Base-by-base conservation (phyloP, 768 basidiomycete species). In the Myochromella boudieri region DNA sequence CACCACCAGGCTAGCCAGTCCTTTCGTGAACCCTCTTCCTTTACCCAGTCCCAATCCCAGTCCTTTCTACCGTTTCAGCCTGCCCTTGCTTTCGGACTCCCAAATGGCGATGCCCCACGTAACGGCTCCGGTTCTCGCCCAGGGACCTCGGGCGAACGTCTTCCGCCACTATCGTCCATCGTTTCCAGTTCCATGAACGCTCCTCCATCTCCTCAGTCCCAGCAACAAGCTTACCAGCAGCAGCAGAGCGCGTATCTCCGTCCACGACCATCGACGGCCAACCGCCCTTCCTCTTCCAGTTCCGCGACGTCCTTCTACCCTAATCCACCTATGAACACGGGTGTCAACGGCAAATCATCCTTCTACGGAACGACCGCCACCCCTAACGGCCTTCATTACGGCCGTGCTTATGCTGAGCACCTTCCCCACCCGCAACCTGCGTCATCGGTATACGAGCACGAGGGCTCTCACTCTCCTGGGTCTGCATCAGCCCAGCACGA, bases 21-120 rank as follows among this genome's bases (percentile, higher is more conserved):
- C 64, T 73, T 34, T 46, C 57, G 39, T 56, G 59, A 47, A 81
- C 74, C 72, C 81, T 78, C 70, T 81, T 85, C 85, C 84, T 85
- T 85, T 85, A 61, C 75, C 46, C 54, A 49, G 49, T 63, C 58
- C 60, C 74, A 71, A 61, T 68, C 68, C 72, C 83, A 85, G 75
- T 84, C 84, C 81, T 85, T 82, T 84, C 84, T 78, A 75, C 58
- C 72, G 77, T 72, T 75, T 72, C 36, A 75, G 65, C 48, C 70
- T 50, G 32, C 61, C 55, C 59, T 63, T 59, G 58, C 49, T 47
- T 64, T 67, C 59, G 51, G 56, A 54, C 46, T 66, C 60, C 42
- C 63, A 61, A 52, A 32, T 58, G 49, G 39, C 38, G 34, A 45
- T 56, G 38, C 66, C 52, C 53, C 66, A 52, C 53, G 65, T 63